A percentile compares a stretch with the other conserved stretches of the same genome.
Evolutionary conservation across 2,329 filamentous ascomycete genomes (phyloP).

Genomic region (Curvularia sp.): DNA sequence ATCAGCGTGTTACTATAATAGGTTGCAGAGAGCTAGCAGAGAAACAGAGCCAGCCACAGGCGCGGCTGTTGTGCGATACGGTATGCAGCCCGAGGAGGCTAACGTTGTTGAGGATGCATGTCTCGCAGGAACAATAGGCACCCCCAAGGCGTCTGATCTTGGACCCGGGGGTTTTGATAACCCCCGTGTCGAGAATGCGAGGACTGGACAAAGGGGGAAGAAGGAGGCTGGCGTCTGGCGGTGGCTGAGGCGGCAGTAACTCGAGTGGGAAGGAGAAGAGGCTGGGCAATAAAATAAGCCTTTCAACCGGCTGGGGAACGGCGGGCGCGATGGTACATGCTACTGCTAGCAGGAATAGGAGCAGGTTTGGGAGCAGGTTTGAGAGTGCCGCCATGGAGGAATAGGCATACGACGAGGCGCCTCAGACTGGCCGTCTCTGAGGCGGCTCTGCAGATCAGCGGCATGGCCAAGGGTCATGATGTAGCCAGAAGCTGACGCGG

Average conservation of each 20-base stretch:
- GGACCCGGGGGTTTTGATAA: not conserved
- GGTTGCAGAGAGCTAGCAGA: conserved; percentile 1
- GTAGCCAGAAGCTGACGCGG: conserved; percentile 13
- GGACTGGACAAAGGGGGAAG: not conserved
- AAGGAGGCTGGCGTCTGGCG: conserved; percentile 1
- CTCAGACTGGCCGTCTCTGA: not conserved
- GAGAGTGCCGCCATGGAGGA: not conserved
- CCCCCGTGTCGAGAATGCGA: not conserved
- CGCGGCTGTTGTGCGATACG: not conserved
- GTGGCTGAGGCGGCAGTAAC: not conserved
- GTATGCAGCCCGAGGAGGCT: not conserved
- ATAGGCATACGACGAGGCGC: not conserved
- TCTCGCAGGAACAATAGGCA: not conserved
- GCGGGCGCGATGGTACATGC: not conserved
- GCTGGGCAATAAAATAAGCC: conserved; percentile 8
- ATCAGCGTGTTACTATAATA: not conserved
- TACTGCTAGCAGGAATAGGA: not conserved
- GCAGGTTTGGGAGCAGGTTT: not conserved
- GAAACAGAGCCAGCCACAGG: not conserved
- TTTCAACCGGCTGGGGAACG: not conserved
- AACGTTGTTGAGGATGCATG: not conserved
- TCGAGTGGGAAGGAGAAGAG: not conserved
- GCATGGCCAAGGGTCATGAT: conserved; percentile 8
- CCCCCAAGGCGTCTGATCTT: not conserved
- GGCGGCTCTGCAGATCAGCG: conserved; percentile 11